Base-by-base conservation (phyloP, 768 basidiomycete species). In the Leucocoprinus birnbaumii region DNA sequence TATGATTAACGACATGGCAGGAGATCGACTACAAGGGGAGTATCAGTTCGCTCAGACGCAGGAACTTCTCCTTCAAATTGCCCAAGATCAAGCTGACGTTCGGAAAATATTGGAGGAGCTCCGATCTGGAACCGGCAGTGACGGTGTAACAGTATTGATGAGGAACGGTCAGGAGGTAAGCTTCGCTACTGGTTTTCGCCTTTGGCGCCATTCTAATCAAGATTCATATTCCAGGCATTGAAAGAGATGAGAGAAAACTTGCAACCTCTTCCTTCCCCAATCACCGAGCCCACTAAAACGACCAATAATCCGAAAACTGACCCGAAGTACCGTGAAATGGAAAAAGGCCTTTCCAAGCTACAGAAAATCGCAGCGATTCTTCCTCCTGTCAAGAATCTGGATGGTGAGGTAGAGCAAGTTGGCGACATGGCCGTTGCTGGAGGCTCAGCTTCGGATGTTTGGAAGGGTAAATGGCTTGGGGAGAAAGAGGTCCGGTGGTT, bases 391-490 rank as follows among this genome's bases (percentile, higher is more conserved):
- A 82, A 78, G 47, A 61, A 73, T 14, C 62, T 85, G 40, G 70
- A 83, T 38, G 77, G 78, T 19, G 82, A 85, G 62, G 71, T 84
- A 2, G 69, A 62, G 45, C 76, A 68, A 54, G 52, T 51, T 0
- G 62, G 71, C 13, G 73, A 77, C 16, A 48, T 68, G 16, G 63
- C 82, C 3, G 62, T 79, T 40, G 76, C 76, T 18, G 77, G 78
- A 44, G 82, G 84, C 24, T 71, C 71, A n/a, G 80, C 80, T 57
- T 82, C 79, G 61, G 76, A 83, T 51, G 73, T 85, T 35, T 84
- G 72, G 68, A 62, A 73, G 51, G 84, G 83, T n/a, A 68, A 61
- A 27, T 85, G 83, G 84, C 64, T 84, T 13, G 76, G 71, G 21
- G 73, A 72, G 57, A 73, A 79, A 61, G 81, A 79, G 69, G 82